Conservation (phyloP, 2,329 filamentous ascomycete species). For the Aspergillus fumigatiaffinis region DNA sequence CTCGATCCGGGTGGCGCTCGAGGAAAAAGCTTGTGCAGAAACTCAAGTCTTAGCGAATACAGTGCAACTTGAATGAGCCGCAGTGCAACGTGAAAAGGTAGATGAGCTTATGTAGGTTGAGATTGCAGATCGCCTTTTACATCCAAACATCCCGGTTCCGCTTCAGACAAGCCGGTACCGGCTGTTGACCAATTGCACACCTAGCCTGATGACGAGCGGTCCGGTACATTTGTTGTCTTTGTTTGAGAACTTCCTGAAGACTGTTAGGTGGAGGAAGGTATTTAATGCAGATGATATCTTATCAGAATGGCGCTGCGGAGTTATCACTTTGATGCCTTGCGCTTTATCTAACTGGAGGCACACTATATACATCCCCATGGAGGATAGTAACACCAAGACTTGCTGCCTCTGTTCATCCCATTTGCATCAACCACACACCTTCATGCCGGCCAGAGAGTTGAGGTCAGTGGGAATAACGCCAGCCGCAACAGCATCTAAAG, state of each 20-base stretch:
- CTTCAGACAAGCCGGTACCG: not conserved
- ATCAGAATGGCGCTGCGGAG: not conserved
- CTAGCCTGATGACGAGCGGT: not conserved
- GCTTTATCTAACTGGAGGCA: not conserved
- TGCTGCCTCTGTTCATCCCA: not conserved
- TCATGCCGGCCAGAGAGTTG: constrained; percentile 2
- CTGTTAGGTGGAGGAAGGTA: not conserved
- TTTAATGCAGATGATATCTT: not conserved
- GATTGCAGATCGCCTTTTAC: not conserved
- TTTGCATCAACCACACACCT: not conserved
- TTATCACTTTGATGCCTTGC: not conserved
- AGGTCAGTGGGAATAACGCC: constrained; percentile 39
- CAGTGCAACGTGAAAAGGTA: not conserved
- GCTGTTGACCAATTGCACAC: not conserved
- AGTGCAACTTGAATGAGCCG: not conserved
- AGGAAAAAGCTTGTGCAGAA: not conserved
- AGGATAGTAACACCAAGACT: too few relatives aligned
- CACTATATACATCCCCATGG: not conserved
- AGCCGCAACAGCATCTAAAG: constrained; percentile 34
- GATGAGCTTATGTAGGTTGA: not conserved
- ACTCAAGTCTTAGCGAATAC: not conserved
- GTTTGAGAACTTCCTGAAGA: not conserved
- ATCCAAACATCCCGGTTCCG: not conserved
- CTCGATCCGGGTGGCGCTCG: not conserved
- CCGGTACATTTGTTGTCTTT: not conserved